phyloP scores from a whole-genome alignment of 805 yeast genomes.

The Debaryomyces tyrocola region DNA sequence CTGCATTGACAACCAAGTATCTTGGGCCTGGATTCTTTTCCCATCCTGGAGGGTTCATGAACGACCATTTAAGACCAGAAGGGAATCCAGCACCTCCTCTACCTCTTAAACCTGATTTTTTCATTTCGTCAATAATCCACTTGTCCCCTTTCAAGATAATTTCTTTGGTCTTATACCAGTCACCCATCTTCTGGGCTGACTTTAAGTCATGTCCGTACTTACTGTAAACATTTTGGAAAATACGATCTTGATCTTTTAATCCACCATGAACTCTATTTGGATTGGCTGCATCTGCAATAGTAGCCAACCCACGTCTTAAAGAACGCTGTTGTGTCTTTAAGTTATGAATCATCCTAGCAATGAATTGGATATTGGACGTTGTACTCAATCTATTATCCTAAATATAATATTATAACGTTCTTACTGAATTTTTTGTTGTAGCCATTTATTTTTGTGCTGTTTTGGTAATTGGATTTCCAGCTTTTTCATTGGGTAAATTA shows the following conservation, averaged over 20 bases:
- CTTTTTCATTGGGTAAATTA: conserved; percentile 18
- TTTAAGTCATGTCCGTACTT: conserved; percentile 74
- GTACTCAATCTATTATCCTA: not conserved
- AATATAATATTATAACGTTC: not conserved
- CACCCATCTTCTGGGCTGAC: conserved; percentile 77
- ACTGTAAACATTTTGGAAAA: conserved; percentile 80
- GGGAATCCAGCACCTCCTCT: conserved; percentile 97
- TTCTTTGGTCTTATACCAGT: conserved; percentile 91
- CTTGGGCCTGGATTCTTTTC: conserved; percentile 88
- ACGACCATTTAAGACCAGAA: conserved; percentile 87
- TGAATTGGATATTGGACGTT: not conserved
- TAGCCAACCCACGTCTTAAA: conserved; percentile 40
- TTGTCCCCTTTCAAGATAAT: conserved; percentile 78
- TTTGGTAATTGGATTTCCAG: conserved; percentile 22
- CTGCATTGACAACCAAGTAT: conserved; percentile 86
- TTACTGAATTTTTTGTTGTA: not conserved
- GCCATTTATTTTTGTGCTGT: conserved; percentile 5
- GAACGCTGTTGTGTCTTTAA: conserved; percentile 24
- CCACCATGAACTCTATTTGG: conserved; percentile 68
- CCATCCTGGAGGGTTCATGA: conserved; percentile 96
- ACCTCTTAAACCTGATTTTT: conserved; percentile 82
- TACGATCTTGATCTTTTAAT: conserved; percentile 78
- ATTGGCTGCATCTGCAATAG: conserved; percentile 48
- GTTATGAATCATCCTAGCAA: conserved; percentile 34
- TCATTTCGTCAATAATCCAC: conserved; percentile 88